Evolutionary conservation across 257 asterid species (phyloP).

Genomic region (Solanum clarkiae): DNA sequence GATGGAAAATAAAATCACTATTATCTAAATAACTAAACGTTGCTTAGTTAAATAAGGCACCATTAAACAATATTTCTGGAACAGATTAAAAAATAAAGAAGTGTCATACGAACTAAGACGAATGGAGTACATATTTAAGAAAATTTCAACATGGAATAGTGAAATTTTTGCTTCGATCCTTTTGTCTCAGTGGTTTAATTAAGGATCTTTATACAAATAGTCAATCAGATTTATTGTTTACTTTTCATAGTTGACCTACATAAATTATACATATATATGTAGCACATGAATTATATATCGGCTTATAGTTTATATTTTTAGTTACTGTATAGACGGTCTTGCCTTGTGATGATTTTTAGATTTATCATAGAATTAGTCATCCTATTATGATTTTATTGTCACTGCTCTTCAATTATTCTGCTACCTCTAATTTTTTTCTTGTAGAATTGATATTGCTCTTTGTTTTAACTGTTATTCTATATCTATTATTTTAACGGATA

Average conservation of each 20-base stretch:
- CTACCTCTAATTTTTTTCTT: too few species aligned
- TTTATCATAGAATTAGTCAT: too few species aligned
- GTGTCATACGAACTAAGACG: accelerated
- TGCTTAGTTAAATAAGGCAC: neutral
- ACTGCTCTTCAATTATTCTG: too few species aligned
- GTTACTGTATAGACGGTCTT: too few species aligned
- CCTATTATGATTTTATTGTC: too few species aligned
- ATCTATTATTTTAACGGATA: too few species aligned
- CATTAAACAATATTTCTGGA: accelerated
- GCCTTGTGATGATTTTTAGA: too few species aligned
- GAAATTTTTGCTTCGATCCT: neutral
- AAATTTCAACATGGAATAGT: neutral
- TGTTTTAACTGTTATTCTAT: too few species aligned
- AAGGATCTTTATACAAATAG: neutral
- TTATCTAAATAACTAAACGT: neutral
- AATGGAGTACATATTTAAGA: neutral
- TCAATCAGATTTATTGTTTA: neutral
- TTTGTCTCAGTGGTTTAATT: neutral
- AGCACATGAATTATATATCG: too few species aligned
- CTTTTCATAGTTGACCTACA: neutral
- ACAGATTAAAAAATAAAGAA: neutral
- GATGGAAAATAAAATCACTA: neutral
- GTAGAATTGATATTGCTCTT: too few species aligned
- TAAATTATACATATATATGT: neutral
- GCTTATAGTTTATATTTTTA: too few species aligned